Percentiles rank a stretch among this genome's conserved stretches.
Evolutionary conservation across 2,329 filamentous ascomycete genomes (phyloP).

Genomic region (Penicillium sp.): DNA sequence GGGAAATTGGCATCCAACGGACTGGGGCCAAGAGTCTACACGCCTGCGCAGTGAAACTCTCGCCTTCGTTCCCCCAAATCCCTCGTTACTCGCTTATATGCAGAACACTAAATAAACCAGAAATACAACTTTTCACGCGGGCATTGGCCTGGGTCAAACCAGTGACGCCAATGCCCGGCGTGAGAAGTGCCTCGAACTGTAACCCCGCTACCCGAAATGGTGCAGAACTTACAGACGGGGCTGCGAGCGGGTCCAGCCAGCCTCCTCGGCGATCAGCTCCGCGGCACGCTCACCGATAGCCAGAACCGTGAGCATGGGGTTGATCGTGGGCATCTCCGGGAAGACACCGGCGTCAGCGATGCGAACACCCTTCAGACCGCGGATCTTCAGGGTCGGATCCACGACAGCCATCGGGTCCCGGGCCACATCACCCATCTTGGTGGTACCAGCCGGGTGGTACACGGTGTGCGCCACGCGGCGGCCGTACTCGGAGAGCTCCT

Average conservation of each 20-base stretch:
- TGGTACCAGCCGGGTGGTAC: constrained; percentile 86
- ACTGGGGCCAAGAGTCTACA: background rate
- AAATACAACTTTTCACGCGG: constrained; percentile 17
- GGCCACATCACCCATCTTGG: constrained; percentile 78
- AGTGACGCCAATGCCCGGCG: background rate
- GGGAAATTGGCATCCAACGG: background rate
- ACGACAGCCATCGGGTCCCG: constrained; percentile 75
- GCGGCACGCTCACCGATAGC: constrained; percentile 81
- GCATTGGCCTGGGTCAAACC: background rate
- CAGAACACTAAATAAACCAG: constrained; percentile 20
- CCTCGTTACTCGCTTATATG: constrained; percentile 26
- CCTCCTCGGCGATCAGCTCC: constrained; percentile 77
- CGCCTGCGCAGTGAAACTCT: background rate
- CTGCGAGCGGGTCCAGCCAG: constrained; percentile 63
- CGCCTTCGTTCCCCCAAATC: background rate
- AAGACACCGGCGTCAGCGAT: constrained; percentile 88
- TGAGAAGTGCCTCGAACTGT: background rate
- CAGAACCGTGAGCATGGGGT: constrained; percentile 88
- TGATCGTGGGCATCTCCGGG: constrained; percentile 82
- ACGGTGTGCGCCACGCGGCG: constrained; percentile 82
- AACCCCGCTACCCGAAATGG: background rate
- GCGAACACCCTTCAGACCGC: constrained; percentile 70
- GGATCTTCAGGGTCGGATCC: constrained; percentile 71
- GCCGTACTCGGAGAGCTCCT: constrained; percentile 79
- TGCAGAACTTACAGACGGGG: constrained; percentile 51